phyloP scores from a whole-genome alignment of 1,139 yeast species.

The Pneumocystis jirovecii region DNA sequence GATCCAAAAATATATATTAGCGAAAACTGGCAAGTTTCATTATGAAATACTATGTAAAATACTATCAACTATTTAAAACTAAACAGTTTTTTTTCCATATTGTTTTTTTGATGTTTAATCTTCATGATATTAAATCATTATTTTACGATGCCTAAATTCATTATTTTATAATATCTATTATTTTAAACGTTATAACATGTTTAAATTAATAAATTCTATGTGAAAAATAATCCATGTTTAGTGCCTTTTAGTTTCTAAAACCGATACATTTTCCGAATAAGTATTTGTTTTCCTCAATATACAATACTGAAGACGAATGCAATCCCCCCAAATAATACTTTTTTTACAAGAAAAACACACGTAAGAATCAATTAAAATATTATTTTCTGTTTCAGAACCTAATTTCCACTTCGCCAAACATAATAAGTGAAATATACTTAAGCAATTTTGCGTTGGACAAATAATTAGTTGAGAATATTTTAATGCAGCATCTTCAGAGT shows the following conservation, averaged over 20 bases:
- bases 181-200: too few relatives aligned
- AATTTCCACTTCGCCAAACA: background rate
- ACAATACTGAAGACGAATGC: background rate
- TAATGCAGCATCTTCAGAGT: background rate
- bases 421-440: background rate
- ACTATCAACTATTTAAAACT: background rate
- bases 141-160: background rate
- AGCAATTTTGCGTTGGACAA: background rate
- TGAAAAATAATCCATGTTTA: background rate
- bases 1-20: slow-evolving; percentile 41
- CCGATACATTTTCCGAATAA: background rate
- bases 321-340: background rate
- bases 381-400: background rate
- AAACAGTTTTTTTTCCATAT: too few relatives aligned
- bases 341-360: background rate
- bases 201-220: background rate
- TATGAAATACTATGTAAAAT: background rate
- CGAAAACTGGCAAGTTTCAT: slow-evolving; percentile 31
- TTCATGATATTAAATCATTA: too few relatives aligned
- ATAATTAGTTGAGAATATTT: background rate
- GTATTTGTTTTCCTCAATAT: background rate
- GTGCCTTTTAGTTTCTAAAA: background rate
- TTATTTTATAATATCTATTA: background rate
- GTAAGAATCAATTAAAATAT: background rate
- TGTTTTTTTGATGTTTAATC: too few relatives aligned